Base-by-base conservation (phyloP, 2,329 filamentous ascomycete genomes). In the Colletotrichum caudatum region DNA sequence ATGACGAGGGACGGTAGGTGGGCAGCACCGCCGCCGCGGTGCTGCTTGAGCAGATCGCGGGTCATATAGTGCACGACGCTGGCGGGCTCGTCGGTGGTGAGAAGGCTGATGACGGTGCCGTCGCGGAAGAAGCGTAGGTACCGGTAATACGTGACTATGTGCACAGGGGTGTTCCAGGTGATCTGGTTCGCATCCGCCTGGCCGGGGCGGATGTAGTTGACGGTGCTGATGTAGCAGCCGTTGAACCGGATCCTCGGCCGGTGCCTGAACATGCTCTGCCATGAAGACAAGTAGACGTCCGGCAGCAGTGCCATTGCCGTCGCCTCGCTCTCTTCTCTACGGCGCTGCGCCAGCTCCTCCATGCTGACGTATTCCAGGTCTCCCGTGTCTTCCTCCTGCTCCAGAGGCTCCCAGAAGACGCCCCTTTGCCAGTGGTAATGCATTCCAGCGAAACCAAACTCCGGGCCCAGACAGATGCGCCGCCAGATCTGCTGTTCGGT, bases 101-200 rank as follows among this genome's bases (percentile, higher is more conserved):
- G 87, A 1, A 99, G 87, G 65, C 91, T 94, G 71, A 98, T 91
- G 74, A 88, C 90, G 1, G 92, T 92, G 37, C 96, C 96, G 80
- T 98, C 94, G 33, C 94, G 93, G 83, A 96, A 96, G 84, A 99
- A 96, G 64, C 96, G 93, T 4, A 99, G 88, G 82, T 98, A 99
- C 69, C 96, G 94, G 83, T 97, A 99, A 83, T 98, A 99, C 0
- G 96, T 99, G 60, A 99, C 94, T 70, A 98, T 97, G 79, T 97
- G 94, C 46, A 98, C 92, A 11, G 95, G 95, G 33, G 89, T 92
- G 77, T 85, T 84, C 94, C 95, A 97, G 1, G 93, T 92, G 23
- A 92, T 83, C 66, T 90, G 91, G 74, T 91, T 92, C 26, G 89
- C 87, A 3, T 90, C 91, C 14, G 91, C 87, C 71, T 92, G 92